Conservation (phyloP, 805 yeast genomes). For the Saturnispora dispora region DNA sequence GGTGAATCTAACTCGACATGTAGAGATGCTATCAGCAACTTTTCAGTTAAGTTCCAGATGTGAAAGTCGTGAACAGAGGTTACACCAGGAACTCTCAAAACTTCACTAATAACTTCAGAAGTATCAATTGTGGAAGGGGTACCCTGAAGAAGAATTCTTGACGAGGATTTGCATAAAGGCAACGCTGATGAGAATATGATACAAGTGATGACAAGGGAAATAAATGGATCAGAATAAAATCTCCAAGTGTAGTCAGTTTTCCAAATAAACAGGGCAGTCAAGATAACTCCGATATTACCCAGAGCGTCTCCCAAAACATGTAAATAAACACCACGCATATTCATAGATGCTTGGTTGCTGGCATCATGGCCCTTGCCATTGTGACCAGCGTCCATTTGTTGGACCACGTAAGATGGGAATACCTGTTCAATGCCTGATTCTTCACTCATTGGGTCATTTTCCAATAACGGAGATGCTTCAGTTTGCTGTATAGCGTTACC, state of each 20-base stretch:
- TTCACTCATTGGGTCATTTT: conserved; percentile 11
- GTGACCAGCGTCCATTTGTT: conserved; percentile 11
- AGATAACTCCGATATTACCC: conserved; percentile 89
- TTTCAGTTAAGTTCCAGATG: conserved; percentile 91
- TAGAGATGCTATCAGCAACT: conserved; percentile 74
- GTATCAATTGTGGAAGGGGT: conserved; percentile 81
- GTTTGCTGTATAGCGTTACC: neutral
- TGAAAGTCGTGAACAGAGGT: conserved; percentile 90
- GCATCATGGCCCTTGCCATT: conserved; percentile 10
- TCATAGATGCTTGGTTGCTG: conserved; percentile 50
- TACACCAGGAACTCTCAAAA: conserved; percentile 61
- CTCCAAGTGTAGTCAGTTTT: conserved; percentile 85
- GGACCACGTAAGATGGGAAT: conserved; percentile 24
- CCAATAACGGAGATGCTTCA: conserved; percentile 8
- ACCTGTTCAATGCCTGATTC: conserved; percentile 22
- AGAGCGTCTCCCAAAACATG: conserved; percentile 95
- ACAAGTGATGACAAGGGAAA: conserved; percentile 75
- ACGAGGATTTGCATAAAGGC: conserved; percentile 79
- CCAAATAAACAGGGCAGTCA: conserved; percentile 89
- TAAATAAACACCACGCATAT: conserved; percentile 94
- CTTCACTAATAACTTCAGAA: conserved; percentile 60
- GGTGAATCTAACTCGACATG: conserved; percentile 67
- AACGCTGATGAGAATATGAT: conserved; percentile 87
- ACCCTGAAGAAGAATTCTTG: conserved; percentile 84
- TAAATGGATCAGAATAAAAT: conserved; percentile 75